These are phyloP conservation scores for Candida sojae DNA, from an alignment of 1,139 yeast genomes.

Conservation along the genomic window DNA sequence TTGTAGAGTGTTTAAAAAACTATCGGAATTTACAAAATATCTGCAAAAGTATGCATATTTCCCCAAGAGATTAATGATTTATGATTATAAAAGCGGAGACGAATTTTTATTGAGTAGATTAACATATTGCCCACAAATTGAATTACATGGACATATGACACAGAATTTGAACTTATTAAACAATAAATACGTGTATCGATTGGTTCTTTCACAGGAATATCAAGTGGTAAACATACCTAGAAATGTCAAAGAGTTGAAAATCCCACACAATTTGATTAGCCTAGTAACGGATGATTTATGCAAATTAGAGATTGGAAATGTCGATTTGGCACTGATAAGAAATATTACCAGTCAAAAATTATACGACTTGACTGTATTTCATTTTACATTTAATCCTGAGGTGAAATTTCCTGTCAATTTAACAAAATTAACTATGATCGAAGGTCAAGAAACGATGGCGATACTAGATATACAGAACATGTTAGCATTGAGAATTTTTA, in stretches of 20 bases:
- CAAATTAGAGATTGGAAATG: neutral
- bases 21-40: conserved; percentile 1
- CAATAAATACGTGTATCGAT: neutral
- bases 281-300: conserved; percentile 1
- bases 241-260: conserved; percentile 3
- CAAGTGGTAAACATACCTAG: neutral
- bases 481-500: conserved; percentile 5
- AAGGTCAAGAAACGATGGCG: neutral
- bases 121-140: neutral
- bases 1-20: neutral
- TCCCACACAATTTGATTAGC: neutral
- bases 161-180: neutral
- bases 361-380: conserved; percentile 4
- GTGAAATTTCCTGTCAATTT: conserved; percentile 2
- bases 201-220: neutral
- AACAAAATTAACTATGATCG: conserved; percentile 5
- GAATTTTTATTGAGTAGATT: neutral
- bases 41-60: neutral
- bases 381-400: neutral
- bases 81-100: neutral
- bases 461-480: conserved; percentile 2
- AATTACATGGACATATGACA: neutral
- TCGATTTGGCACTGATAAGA: conserved; percentile 1
- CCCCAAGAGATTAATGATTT: neutral
- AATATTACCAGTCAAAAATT: neutral